Evolutionary conservation across 1,284 basidiomycete species (phyloP), one percentile per base, ranked within the genome.

Genomic region (Uromyces viciae-fabae): DNA sequence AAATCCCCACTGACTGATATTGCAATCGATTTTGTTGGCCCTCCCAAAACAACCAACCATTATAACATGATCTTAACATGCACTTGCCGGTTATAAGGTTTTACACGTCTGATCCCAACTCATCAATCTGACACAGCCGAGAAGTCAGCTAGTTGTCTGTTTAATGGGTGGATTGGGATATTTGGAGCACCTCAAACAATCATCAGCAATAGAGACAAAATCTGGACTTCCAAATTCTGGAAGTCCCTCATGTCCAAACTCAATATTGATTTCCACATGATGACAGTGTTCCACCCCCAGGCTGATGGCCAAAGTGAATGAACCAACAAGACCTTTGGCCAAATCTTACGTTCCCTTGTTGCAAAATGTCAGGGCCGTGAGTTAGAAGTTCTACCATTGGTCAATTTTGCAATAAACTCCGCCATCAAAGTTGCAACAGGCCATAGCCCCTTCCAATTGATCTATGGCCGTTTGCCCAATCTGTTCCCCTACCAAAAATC

Each of bases 251-350:
- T 52, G 46, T 0, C 8, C 3, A 14, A 38, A n/a, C 4, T 74
- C 1, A 25, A 33, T 11, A 74, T 38, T 3, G 3, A 36, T 2
- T 36, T 74, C 9, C 49, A 74, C 22, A 4, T 54, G 14, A 22
- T 22, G 9, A 43, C 43, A 1, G 43, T 38, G 17, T 85, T 81
- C 69, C 85, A 83, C 83, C 84, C 84, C 0, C 56, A 84, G 84
- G 58, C 40, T 38, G 22, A 73, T 83, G 9, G 73, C 83, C 0
- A 85, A 83, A 11, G 69, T 83, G 9, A 83, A 52, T 42, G 52
- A 68, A 43, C 72, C 2, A 82, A 83, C 52, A 87, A 87, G 54
- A 87, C 86, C 0, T 76, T 88, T 0, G 85, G 82, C 0, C 86
- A 56, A 60, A 69, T 81, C 25, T 54, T 84, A 0, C 79, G 81